Base-by-base conservation (phyloP, 192 early-diverging fungal species). In the Gaertneriomyces semiglobifer region DNA sequence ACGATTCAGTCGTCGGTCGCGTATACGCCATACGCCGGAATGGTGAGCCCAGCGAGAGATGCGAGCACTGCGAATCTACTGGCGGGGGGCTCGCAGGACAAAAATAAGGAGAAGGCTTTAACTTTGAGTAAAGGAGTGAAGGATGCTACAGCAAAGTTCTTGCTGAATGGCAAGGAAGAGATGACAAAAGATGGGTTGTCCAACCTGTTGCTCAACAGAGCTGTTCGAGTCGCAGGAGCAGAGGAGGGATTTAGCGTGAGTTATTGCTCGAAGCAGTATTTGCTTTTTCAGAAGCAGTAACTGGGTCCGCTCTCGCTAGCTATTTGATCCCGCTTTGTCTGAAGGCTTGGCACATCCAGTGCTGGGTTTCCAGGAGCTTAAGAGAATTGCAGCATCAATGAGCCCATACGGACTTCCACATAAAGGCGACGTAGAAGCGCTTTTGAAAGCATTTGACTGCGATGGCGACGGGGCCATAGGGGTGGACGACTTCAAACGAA, bases 401-500 rank as follows among this genome's bases (percentile, higher is more conserved):
- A 75, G 69, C 61, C 60, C 63, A 18, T 68, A 76, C 45, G 61
- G 68, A 7, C 54, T 74, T 40, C 47, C 64, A 8, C 61, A 76
- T 18, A 74, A 74, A 44, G 72, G 74, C 12, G 77, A 82, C 62
- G 56, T 79, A 18, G 54, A 50, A 8, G 53, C 62, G 7, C 41
- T 83, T 10, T 41, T 72, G 43, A 72, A 58, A 11, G 55, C 45
- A 18, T 83, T 78, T 57, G 81, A 83, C 63, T n/a, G 44, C 9
- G 81, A 83, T 51, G 52, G 63, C 20, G 81, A 83, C 55, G 81
- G 81, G 0, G 44, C 55, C 16, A 70, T 83, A 33, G 66, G 67
- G 0, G 41, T 76, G 44, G 76, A 78, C 11, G 81, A 83, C 60
- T 83, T 79, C 58, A 80, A 75, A 66, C 25, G 53, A 11, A 79